Base-by-base conservation (phyloP, 768 basidiomycete genomes). In the Leccinum uliginosum region DNA sequence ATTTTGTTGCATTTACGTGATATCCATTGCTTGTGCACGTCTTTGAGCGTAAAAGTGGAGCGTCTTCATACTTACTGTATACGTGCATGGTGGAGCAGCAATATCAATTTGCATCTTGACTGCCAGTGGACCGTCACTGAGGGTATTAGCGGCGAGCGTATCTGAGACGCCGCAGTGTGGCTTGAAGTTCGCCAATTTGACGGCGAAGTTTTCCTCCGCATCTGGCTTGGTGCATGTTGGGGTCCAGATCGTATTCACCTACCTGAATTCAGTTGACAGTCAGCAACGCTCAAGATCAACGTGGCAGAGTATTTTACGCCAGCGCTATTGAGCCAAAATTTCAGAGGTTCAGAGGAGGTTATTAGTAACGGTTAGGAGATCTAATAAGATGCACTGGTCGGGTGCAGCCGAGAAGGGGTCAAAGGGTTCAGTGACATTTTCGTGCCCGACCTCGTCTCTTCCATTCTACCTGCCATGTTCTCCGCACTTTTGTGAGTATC, bases 401-500 rank as follows among this genome's bases (percentile, higher is more conserved):
- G 57, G 57, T 52, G 24, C 23, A 51, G 45, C 58, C 58, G 58
- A 59, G 58, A 55, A 55, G 53, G 62, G 58, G 58, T 50, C 53
- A 23, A 27, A 29, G 27, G 48, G 27, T n/a, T 49, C 32, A 21
- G 23, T 26, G 45, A 46, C 45, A 46, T 15, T 24, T 43, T 46
- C 45, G n/a, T 43, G 19, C 43, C 27, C 9, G 26, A 27, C 35
- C 46, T 40, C 30, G 26, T 26, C 34, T 24, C 55, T 59, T 50
- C 47, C 52, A 45, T 47, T n/a, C 11, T 26, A 30, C 71, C 70
- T 57, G 78, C 71, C 75, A 91, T 91, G 89, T 90, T 91, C 76
- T 83, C 86, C 56, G 83, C 86, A 56, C 84, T 90, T 65, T 88
- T 87, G 89, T 91, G 70, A 83, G 89, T 84, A 34, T 21, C 6